Evolutionary conservation across 495 filamentous ascomycete genomes (phyloP), one percentile per base, ranked within the genome.

Genomic region (Cercophora newfieldiana): DNA sequence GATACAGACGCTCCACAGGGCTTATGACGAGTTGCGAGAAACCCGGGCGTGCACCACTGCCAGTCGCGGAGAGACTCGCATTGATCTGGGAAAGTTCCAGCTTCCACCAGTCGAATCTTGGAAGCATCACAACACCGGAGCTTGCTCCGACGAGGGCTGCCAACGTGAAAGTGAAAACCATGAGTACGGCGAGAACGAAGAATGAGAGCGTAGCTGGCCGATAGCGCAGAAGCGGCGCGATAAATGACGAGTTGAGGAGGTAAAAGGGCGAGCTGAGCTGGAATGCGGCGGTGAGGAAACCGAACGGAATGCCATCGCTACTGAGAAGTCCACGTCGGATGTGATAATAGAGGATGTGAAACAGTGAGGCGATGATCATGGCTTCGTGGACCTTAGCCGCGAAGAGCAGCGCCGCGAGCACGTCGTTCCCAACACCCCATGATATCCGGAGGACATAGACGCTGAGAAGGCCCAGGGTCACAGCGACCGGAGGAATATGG

Each of bases 371-470:
- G 55, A 53, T 53, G 63, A 65, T 50, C 16, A 51, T 14, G 22
- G 22, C n/a, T 21, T 65, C 63, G 54, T 65, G 55, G 14, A 59
- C 24, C 55, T 65, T 65, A 22, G 63, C 63, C 7, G 37, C 53
- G 54, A 64, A 64, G 22, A 49, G 55, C 6, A 65, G 63, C 1
- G 54, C 25, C 14, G 21, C 54, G 25, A 60, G 16, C 10, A 24
- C 57, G 4, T 60, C 31, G 19, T 60, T 19, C 10, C 26, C 33
- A 47, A 22, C 19, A 19, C 8, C 48, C 30, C 30, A 62, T 22
- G 8, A 37, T 60, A 33, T 57, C 7, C 21, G 26, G 16, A 19
- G n/a, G 7, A 19, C 55, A 26, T 21, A 30, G 16, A 30, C 26
- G 18, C 16, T 30, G 16, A 57, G 19, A 3, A 29, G 29, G 16